phyloP scores from a whole-genome alignment of 345 rosid species.

The Xanthoceras sorbifolium region DNA sequence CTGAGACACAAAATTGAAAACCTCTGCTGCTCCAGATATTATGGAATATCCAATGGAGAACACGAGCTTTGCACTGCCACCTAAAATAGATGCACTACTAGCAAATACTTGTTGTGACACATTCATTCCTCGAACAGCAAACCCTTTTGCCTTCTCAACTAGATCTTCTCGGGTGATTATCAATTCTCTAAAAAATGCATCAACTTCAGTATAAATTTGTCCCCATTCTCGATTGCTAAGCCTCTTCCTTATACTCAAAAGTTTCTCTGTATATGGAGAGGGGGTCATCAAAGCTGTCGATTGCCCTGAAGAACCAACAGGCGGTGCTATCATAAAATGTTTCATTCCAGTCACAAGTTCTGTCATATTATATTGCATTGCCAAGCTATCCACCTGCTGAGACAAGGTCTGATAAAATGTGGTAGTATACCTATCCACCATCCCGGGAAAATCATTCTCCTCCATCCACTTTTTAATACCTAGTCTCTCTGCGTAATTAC shows the following conservation, averaged over 20 bases:
- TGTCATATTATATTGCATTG: constrained; percentile 92
- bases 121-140: constrained; percentile 77
- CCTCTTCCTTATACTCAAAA: constrained; percentile 62
- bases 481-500: constrained; percentile 81
- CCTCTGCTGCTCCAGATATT: constrained; percentile 89
- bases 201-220: constrained; percentile 69
- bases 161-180: constrained; percentile 79
- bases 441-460: constrained; percentile 88
- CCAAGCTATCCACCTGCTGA: constrained; percentile 75
- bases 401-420: constrained; percentile 70
- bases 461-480: constrained; percentile 93
- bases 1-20: constrained; percentile 85
- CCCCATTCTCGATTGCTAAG: constrained; percentile 69
- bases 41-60: constrained; percentile 67
- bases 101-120: constrained; percentile 69
- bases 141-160: constrained; percentile 79
- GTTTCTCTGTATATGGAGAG: constrained; percentile 73
- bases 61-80: constrained; percentile 68
- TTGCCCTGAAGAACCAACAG: constrained; percentile 43
- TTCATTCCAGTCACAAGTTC: constrained; percentile 84
- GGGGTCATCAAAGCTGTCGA: constrained; percentile 57
- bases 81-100: constrained; percentile 76
- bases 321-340: constrained; percentile 68
- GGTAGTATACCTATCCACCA: constrained; percentile 77
- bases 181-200: constrained; percentile 73